Percentiles rank a stretch among this genome's conserved stretches.
These are phyloP conservation scores for Cymbidium sinense DNA, from an alignment of 106 monocot genomes.

Conservation along the genomic window DNA sequence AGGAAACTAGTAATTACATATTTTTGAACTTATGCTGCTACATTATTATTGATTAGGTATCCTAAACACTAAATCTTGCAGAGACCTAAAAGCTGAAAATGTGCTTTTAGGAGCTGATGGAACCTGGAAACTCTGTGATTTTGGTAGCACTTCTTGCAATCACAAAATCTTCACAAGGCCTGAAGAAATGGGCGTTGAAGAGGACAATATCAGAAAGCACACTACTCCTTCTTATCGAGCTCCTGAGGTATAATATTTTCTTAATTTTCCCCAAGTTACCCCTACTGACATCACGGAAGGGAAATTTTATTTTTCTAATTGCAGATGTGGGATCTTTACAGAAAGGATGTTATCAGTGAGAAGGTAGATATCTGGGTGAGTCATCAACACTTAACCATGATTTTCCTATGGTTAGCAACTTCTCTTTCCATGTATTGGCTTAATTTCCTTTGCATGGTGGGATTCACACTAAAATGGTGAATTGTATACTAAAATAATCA, in stretches of 20 bases:
- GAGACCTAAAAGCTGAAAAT: slow-evolving; percentile 64
- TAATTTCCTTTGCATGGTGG: background rate
- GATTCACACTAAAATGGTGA: background rate
- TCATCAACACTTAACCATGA: background rate
- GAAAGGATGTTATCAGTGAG: slow-evolving; percentile 7
- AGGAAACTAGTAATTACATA: background rate
- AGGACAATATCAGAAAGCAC: slow-evolving; percentile 55
- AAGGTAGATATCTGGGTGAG: slow-evolving; percentile 15
- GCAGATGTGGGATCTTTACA: slow-evolving; percentile 16
- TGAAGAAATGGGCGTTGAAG: slow-evolving; percentile 66
- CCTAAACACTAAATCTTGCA: slow-evolving; percentile 10
- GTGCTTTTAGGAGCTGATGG: slow-evolving; percentile 56
- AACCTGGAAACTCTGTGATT: slow-evolving; percentile 56
- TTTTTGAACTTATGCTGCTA: background rate
- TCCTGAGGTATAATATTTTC: slow-evolving; percentile 11
- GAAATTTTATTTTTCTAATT: background rate
- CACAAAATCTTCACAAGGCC: slow-evolving; percentile 49
- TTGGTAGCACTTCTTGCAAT: slow-evolving; percentile 64
- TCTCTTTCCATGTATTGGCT: background rate
- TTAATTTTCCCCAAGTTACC: background rate
- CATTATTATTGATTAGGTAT: background rate
- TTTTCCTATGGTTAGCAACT: background rate
- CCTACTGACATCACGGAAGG: background rate
- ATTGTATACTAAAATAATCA: background rate
- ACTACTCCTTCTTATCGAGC: slow-evolving; percentile 63